Percentiles rank a stretch among this genome's conserved stretches.
phyloP scores from a whole-genome alignment of 2,329 filamentous ascomycete species.

The Emergomyces pasteurianus region DNA sequence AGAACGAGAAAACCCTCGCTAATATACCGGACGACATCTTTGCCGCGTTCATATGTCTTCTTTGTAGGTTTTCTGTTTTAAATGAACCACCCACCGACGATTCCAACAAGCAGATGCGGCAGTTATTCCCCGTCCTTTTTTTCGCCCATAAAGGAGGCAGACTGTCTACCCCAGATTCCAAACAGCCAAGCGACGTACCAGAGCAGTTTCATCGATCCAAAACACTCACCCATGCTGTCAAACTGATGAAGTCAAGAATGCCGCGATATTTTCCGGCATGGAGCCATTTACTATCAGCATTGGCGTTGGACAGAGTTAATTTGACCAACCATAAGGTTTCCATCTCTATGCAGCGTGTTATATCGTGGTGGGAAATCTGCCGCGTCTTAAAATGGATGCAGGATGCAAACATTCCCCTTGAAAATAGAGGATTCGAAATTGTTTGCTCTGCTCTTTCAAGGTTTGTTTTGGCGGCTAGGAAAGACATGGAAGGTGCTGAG shows the following conservation, averaged over 20 bases:
- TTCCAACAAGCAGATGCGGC: slow-evolving; percentile 5
- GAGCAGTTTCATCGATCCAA: slow-evolving; percentile 15
- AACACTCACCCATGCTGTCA: slow-evolving; percentile 26
- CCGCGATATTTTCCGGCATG: slow-evolving; percentile 24
- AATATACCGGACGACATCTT: slow-evolving; percentile 27
- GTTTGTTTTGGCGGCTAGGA: slow-evolving; percentile 23
- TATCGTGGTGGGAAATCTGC: slow-evolving; percentile 28
- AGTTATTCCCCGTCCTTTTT: slow-evolving; percentile 8
- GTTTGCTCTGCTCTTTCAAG: slow-evolving; percentile 26
- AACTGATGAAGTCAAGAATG: slow-evolving; percentile 21
- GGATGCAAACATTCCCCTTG: slow-evolving; percentile 18
- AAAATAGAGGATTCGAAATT: slow-evolving; percentile 22
- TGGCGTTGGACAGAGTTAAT: slow-evolving; percentile 8
- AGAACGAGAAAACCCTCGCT: slow-evolving; percentile 14
- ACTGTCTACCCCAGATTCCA: not conserved
- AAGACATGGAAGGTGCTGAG: slow-evolving; percentile 16
- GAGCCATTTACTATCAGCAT: slow-evolving; percentile 24
- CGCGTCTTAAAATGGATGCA: slow-evolving; percentile 25
- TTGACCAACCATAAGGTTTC: not conserved
- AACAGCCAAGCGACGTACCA: not conserved
- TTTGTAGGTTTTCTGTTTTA: slow-evolving; percentile 24
- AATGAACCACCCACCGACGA: slow-evolving; percentile 1
- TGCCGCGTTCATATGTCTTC: slow-evolving; percentile 32
- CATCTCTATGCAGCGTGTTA: slow-evolving; percentile 18
- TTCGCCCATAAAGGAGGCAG: not conserved